Evolutionary conservation across 116 monocot genomes (phyloP), one percentile per base, ranked within the genome.

Genomic region (Trichopus zeylanicus): DNA sequence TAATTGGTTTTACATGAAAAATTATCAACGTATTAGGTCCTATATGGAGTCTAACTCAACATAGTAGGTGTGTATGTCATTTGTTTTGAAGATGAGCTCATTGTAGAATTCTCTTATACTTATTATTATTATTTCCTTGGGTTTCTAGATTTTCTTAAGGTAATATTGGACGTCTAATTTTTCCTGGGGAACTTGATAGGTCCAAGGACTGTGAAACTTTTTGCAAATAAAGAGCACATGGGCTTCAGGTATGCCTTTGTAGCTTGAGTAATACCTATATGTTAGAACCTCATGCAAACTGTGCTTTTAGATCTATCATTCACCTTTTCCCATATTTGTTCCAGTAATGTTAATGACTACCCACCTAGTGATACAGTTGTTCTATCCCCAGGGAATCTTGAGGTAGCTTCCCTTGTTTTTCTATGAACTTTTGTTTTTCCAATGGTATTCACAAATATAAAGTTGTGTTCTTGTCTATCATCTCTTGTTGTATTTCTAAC

Each of bases 211-310:
- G 74, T 92, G 25, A 99, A 99, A 42, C 86, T 99, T 27, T 99
- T 82, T 78, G 69, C 86, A 34, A 99, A 99, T 74, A 99, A 92
- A 68, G 92, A 88, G 62, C 75, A 99, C 49, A 99, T 99, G 99
- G 99, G 92, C 25, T 99, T 99, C 56, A 99, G 99, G 99, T 99
- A 81, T 70, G 33, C 37, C 31, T 29, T 8, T 24, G 54, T 46
- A 38, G 51, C 5, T 53, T 52, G 21, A 33, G 29, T 10, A 3
- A n/a, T 54, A 6, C 8, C n/a, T 13, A 42, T n/a, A 42, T 42
- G 13, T 13, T 42, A 1, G 5, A 42, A 42, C n/a, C 15, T 42
- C n/a, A n/a, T 42, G 12, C 18, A 16, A 18, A 42, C 3, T 42
- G n/a, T 15, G n/a, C 12, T 3, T 21, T n/a, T 24, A 29, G 20